Conservation (phyloP, 108 stramenopile genomes). For the Skeletonema marinoi region DNA sequence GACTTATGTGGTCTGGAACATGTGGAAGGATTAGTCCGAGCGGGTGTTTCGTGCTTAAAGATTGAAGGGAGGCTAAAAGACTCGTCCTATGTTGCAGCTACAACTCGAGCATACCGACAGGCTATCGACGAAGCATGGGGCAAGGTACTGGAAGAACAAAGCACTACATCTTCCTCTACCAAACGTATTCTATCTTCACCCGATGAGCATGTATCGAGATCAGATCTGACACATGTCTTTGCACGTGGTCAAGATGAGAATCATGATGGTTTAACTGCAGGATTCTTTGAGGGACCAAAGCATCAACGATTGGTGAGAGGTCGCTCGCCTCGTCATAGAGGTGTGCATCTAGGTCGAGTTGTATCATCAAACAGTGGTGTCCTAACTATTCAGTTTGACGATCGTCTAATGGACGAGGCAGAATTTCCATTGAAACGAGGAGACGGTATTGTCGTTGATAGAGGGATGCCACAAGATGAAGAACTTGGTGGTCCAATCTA, state of each 20-base stretch:
- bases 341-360: constrained; percentile 68
- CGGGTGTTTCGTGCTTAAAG: constrained; percentile 77
- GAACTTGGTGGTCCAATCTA: constrained; percentile 68
- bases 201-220: constrained; percentile 55
- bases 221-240: constrained; percentile 71
- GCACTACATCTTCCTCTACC: neutral
- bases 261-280: constrained; percentile 69
- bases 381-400: constrained; percentile 42
- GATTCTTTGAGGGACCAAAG: constrained; percentile 72
- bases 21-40: constrained; percentile 57
- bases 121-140: constrained; percentile 78
- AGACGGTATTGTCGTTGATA: constrained; percentile 80
- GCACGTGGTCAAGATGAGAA: constrained; percentile 73
- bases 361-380: constrained; percentile 47
- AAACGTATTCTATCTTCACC: constrained; percentile 24
- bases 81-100: constrained; percentile 75
- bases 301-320: constrained; percentile 77
- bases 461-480: constrained; percentile 66
- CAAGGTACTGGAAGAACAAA: constrained; percentile 47
- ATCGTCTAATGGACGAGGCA: neutral
- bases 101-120: constrained; percentile 76
- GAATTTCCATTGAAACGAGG: constrained; percentile 55
- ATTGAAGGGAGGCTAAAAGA: constrained; percentile 86
- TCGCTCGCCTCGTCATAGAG: constrained; percentile 71
- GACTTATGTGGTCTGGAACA: constrained; percentile 81